Percentiles rank a stretch among this genome's conserved stretches.
Conservation (phyloP, 768 basidiomycete species). For the Amanita jacksonii region DNA sequence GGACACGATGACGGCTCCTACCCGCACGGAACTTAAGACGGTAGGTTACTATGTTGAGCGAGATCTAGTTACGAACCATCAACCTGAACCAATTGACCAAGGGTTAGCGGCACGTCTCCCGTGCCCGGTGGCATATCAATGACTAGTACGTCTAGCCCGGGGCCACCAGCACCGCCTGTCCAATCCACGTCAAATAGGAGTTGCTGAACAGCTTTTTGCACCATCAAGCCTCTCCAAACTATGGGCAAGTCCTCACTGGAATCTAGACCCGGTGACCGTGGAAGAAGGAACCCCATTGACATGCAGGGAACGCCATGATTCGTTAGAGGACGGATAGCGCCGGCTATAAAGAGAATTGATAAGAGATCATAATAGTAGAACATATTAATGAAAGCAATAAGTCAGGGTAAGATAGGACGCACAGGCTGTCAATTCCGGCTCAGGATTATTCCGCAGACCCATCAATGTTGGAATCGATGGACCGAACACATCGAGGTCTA, state of each 20-base stretch:
- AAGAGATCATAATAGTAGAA: background rate
- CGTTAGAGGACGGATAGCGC: constrained; percentile 69
- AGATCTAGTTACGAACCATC: constrained; percentile 48
- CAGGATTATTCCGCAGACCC: constrained; percentile 71
- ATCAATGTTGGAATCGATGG: constrained; percentile 91
- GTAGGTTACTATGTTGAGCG: background rate
- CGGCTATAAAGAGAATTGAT: constrained; percentile 32
- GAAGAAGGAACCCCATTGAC: constrained; percentile 96
- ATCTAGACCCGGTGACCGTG: constrained; percentile 35
- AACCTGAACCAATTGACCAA: constrained; percentile 79
- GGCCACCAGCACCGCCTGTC: constrained; percentile 33
- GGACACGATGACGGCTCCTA: constrained; percentile 89
- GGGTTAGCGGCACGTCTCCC: constrained; percentile 87
- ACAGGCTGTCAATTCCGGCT: constrained; percentile 72
- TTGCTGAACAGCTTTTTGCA: constrained; percentile 96
- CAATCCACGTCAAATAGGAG: constrained; percentile 95
- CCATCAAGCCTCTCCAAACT: constrained; percentile 97
- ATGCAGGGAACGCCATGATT: constrained; percentile 91
- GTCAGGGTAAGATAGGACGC: constrained; percentile 14
- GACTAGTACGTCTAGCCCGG: constrained; percentile 74
- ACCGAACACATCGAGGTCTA: constrained; percentile 95
- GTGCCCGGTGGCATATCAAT: constrained; percentile 98
- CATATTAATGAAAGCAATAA: background rate
- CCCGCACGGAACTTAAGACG: background rate
- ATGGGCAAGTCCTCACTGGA: constrained; percentile 66